Evolutionary conservation across 352 stramenopile genomes (phyloP), one percentile per base, ranked within the genome.

Genomic region (Pythium brassicae): DNA sequence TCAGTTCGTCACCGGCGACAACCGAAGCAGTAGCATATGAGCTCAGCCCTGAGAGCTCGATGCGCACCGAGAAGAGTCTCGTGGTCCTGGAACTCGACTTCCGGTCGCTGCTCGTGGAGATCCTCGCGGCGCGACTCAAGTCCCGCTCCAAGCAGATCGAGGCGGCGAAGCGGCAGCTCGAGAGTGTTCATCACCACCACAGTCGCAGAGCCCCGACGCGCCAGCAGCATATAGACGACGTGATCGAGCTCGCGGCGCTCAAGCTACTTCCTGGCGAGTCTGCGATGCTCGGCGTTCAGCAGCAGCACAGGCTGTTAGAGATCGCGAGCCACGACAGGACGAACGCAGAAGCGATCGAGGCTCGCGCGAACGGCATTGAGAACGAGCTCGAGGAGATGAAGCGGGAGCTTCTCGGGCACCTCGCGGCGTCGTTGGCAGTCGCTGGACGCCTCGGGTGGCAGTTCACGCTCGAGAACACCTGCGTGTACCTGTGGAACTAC

Each of bases 401-500:
- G 40, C 66, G 58, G 23, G 63, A 80, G 26, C 54, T 90, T 19
- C 37, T 90, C 15, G 62, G 50, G 0, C 62, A 89, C 19, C 47
- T 89, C 17, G 53, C 46, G 0, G 43, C 48, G 26, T 66, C 77
- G 11, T 37, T 87, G 8, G 48, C 63, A 25, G 68, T 57, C 35
- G 61, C 76, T 14, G 66, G 69, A 0, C 71, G 55, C 10, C 73
- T 89, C 7, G 78, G 76, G 6, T 91, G 78, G 71, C 47, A 44
- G 0, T 86, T 86, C 44, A 50, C 92, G 4, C 53, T 96, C 12
- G 78, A 96, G 35, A 97, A 94, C 57, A 85, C 74, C 2, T 86
- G 78, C 17, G 79, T 89, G 17, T 93, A 89, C 57, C 50, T 97
- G n/a, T 97, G 87, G 86, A 97, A 97, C 62, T 93, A 92, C 47